A percentile compares a stretch with the other conserved stretches of the same genome.
These are phyloP conservation scores for Penicillium capsulatum DNA, from an alignment of 2,329 filamentous ascomycete species.

Conservation along the genomic window DNA sequence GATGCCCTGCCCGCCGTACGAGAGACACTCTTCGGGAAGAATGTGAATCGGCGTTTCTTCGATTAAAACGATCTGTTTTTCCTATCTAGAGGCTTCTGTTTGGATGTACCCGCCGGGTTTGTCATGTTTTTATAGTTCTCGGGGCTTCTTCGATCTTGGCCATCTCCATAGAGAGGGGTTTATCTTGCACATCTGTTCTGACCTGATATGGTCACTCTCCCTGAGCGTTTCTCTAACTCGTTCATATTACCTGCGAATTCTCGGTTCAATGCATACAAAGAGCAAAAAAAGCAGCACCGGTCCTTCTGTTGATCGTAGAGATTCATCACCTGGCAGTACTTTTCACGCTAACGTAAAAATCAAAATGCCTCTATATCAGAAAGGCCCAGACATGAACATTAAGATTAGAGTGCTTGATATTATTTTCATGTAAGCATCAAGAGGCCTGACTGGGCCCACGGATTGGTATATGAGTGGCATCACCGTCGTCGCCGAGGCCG, in stretches of 20 bases:
- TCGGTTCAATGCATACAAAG: constrained; percentile 10
- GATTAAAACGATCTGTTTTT: constrained; percentile 55
- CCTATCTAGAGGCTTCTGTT: constrained; percentile 1
- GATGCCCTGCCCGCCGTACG: constrained; percentile 81
- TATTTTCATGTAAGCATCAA: not conserved
- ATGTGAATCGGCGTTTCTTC: constrained; percentile 91
- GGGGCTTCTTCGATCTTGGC: constrained; percentile 13
- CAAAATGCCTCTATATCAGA: too few relatives aligned
- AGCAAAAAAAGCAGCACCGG: too few relatives aligned
- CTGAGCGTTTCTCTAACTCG: constrained; percentile 18
- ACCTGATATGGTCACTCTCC: constrained; percentile 16
- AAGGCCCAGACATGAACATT: too few relatives aligned
- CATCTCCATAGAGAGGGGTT: constrained; percentile 20
- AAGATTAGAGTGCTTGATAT: too few relatives aligned
- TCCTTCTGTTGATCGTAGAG: constrained; percentile 11
- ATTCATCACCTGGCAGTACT: too few relatives aligned
- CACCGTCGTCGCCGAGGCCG: not conserved
- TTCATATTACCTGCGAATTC: constrained; percentile 12
- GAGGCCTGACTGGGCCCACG: constrained; percentile 1
- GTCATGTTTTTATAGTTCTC: constrained; percentile 24
- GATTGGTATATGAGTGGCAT: constrained; percentile 7
- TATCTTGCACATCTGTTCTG: constrained; percentile 17
- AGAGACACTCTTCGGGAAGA: constrained; percentile 85
- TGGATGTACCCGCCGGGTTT: constrained; percentile 5
- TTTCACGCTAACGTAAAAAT: too few relatives aligned